phyloP scores from a whole-genome alignment of 345 rosid species.

The Corchorus capsularis region DNA sequence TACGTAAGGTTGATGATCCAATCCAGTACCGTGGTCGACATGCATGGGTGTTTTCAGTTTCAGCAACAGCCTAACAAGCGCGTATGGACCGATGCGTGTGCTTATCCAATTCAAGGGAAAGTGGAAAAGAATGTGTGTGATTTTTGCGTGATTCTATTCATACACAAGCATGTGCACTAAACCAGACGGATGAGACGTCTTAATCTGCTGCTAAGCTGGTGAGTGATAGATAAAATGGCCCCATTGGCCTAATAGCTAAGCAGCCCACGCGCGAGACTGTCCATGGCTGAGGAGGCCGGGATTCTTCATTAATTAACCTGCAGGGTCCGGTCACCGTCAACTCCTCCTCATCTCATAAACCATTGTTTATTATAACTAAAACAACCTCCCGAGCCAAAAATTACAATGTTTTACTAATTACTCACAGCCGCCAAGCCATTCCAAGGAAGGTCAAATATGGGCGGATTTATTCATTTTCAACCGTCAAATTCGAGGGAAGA shows the following conservation, averaged over 20 bases:
- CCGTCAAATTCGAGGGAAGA: neutral
- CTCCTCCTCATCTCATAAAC: neutral
- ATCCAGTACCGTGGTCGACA: neutral
- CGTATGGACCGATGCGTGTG: neutral
- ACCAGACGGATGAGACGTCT: neutral
- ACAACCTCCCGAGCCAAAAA: neutral
- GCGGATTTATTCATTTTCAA: neutral
- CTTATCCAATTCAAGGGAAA: neutral
- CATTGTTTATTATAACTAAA: too few relatives aligned
- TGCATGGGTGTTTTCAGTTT: too few relatives aligned
- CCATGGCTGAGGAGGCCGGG: neutral
- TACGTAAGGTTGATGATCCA: neutral
- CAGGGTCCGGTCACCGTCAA: neutral
- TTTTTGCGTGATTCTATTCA: neutral
- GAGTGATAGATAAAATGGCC: neutral
- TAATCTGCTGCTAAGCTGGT: conserved; percentile 1
- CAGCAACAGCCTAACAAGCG: too few relatives aligned
- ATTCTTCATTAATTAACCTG: neutral
- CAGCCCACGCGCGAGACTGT: neutral
- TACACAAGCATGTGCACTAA: neutral
- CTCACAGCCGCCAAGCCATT: neutral
- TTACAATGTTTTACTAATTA: neutral
- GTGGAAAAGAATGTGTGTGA: neutral
- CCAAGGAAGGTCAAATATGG: neutral
- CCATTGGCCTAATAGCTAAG: neutral